A percentile compares a stretch with the other conserved stretches of the same genome.
These are phyloP conservation scores for Penicillium antarcticum DNA, from an alignment of 495 filamentous ascomycete species.

Conservation along the genomic window DNA sequence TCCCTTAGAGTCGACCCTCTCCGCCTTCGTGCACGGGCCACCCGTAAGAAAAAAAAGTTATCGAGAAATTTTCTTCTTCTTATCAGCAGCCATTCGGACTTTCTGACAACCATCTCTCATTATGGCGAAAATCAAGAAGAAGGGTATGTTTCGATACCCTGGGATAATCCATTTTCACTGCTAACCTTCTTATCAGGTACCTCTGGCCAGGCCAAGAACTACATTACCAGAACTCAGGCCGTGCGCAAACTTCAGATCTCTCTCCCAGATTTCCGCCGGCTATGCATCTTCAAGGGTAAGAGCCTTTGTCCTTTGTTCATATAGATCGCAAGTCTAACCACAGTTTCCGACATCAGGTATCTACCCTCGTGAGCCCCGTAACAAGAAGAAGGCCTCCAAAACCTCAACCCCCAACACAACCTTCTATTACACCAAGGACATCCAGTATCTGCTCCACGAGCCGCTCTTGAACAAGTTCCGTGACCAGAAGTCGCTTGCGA, in stretches of 20 bases:
- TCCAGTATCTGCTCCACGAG: slow-evolving; percentile 96
- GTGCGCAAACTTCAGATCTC: slow-evolving; percentile 97
- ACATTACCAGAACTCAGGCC: slow-evolving; percentile 92
- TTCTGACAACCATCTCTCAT: slow-evolving; percentile 13
- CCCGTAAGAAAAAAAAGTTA: slow-evolving; percentile 37
- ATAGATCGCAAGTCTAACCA: slow-evolving; percentile 10
- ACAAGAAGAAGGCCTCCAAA: slow-evolving; percentile 94
- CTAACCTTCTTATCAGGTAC: slow-evolving; percentile 53
- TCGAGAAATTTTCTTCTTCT: slow-evolving; percentile 37
- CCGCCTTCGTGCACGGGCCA: slow-evolving; percentile 38
- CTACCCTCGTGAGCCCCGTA: slow-evolving; percentile 93
- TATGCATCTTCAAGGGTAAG: slow-evolving; percentile 95
- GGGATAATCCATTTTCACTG: slow-evolving; percentile 1
- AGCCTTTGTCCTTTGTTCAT: background rate
- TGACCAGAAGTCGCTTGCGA: slow-evolving; percentile 91
- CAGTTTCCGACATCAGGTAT: slow-evolving; percentile 55
- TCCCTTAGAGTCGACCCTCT: slow-evolving; percentile 29
- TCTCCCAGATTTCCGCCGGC: slow-evolving; percentile 90
- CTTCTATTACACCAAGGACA: slow-evolving; percentile 99
- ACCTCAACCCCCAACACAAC: slow-evolving; percentile 85
- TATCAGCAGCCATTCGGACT: slow-evolving; percentile 22
- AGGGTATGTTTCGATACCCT: slow-evolving; percentile 50
- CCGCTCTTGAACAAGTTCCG: slow-evolving; percentile 93
- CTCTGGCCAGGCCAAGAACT: slow-evolving; percentile 94
- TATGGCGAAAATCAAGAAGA: slow-evolving; percentile 92